Evolutionary conservation across 129 eudicot genomes (phyloP).

Genomic region (Helianthus tuberosus): DNA sequence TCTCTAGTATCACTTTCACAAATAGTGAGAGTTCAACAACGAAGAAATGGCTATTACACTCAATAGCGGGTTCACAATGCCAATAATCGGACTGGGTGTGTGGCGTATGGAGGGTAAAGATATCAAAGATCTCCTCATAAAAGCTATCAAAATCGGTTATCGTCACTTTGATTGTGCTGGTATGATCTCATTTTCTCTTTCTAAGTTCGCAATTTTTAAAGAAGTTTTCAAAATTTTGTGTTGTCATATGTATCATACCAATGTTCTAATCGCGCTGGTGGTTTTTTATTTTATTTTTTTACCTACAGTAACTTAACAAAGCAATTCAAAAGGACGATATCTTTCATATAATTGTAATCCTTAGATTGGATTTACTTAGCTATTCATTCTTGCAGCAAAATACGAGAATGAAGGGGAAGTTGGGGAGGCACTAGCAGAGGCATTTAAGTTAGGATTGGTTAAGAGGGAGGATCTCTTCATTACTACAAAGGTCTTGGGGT

Average conservation of each 20-base stretch:
- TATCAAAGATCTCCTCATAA: constrained; percentile 61
- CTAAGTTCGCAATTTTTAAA: neutral
- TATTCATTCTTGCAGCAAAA: constrained; percentile 59
- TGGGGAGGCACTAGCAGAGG: constrained; percentile 86
- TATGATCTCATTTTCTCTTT: constrained; percentile 7
- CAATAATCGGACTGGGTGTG: constrained; percentile 80
- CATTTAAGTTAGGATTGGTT: constrained; percentile 69
- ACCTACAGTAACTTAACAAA: too few species aligned
- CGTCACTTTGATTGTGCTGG: constrained; percentile 97
- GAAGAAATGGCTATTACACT: constrained; percentile 54
- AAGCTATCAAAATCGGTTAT: constrained; percentile 79
- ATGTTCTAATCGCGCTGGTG: too few species aligned
- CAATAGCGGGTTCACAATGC: constrained; percentile 86
- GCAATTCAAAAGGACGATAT: too few species aligned
- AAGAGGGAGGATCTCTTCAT: constrained; percentile 92
- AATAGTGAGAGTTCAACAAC: neutral
- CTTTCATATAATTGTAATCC: too few species aligned
- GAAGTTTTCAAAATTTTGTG: neutral
- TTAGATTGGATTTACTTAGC: neutral
- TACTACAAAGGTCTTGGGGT: constrained; percentile 67
- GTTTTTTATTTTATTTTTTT: too few species aligned
- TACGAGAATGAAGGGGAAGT: constrained; percentile 87
- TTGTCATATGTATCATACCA: too few species aligned
- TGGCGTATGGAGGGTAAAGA: constrained; percentile 28
- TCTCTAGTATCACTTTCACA: too few species aligned